Evolutionary conservation across 805 yeast genomes (phyloP).

Genomic region (Saccharomyces paradoxus): DNA sequence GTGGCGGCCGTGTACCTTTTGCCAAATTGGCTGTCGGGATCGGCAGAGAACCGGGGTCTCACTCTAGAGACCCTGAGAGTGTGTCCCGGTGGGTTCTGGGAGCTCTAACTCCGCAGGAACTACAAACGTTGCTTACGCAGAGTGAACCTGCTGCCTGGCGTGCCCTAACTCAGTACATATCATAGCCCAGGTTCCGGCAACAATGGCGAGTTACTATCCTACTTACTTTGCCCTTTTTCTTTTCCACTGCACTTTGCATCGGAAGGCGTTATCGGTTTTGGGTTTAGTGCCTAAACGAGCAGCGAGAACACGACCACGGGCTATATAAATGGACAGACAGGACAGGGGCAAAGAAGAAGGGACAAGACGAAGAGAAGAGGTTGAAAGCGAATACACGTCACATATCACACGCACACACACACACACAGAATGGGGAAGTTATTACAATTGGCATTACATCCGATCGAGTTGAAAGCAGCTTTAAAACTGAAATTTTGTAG

Average conservation of each 20-base stretch:
- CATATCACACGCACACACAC: conserved; percentile 4
- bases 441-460: conserved; percentile 54
- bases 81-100: conserved; percentile 61
- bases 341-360: not conserved
- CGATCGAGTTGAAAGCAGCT: conserved; percentile 62
- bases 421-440: conserved; percentile 47
- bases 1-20: conserved; percentile 41
- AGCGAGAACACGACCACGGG: not conserved
- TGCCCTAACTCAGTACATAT: not conserved
- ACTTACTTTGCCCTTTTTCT: not conserved
- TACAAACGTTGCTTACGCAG: conserved; percentile 4
- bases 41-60: conserved; percentile 44
- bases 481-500: conserved; percentile 53
- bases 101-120: conserved; percentile 41
- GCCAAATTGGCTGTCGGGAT: conserved; percentile 72
- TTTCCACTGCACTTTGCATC: not conserved
- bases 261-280: not conserved
- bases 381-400: not conserved
- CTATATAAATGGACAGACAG: not conserved
- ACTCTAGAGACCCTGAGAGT: conserved; percentile 32
- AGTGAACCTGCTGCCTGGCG: not conserved
- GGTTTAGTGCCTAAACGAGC: not conserved
- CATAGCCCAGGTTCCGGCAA: not conserved
- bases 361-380: not conserved
- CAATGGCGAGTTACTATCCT: not conserved